Evolutionary conservation across 2,329 filamentous ascomycete genomes (phyloP).

Genomic region (Fusarium paranaense): DNA sequence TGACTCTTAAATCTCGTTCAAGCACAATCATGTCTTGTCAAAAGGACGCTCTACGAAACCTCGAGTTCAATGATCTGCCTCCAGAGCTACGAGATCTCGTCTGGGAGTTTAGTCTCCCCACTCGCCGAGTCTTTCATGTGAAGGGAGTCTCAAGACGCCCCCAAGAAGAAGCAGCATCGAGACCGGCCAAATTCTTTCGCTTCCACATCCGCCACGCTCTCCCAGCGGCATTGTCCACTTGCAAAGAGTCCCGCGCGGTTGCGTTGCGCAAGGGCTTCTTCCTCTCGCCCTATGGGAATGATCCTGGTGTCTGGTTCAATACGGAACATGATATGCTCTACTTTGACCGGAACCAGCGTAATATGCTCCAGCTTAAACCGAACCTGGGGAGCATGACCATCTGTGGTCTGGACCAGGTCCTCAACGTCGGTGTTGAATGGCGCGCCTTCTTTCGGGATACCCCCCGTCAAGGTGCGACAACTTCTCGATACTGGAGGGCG

Average conservation of each 20-base stretch:
- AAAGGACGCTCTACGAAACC: not conserved
- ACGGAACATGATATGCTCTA: slow-evolving; percentile 45
- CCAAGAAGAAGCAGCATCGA: not conserved
- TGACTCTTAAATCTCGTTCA: not conserved
- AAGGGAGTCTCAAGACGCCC: slow-evolving; percentile 14
- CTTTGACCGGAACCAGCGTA: slow-evolving; percentile 44
- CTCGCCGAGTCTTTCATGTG: slow-evolving; percentile 47
- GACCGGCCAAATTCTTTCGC: slow-evolving; percentile 9
- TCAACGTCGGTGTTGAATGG: slow-evolving; percentile 47
- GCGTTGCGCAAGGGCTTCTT: slow-evolving; percentile 44
- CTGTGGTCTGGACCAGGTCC: slow-evolving; percentile 39
- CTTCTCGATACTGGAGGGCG: slow-evolving; percentile 35
- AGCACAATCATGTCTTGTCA: slow-evolving; percentile 13
- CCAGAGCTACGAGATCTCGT: slow-evolving; percentile 45
- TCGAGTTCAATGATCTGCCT: slow-evolving; percentile 36
- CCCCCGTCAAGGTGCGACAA: slow-evolving; percentile 38
- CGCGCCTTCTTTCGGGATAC: slow-evolving; percentile 45
- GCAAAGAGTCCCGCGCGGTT: slow-evolving; percentile 43
- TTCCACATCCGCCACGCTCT: slow-evolving; percentile 41
- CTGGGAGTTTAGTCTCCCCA: slow-evolving; percentile 45
- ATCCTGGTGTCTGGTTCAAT: slow-evolving; percentile 43
- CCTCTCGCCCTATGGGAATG: slow-evolving; percentile 20
- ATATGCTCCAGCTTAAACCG: slow-evolving; percentile 26
- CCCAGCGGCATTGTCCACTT: slow-evolving; percentile 36
- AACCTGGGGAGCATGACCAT: slow-evolving; percentile 21